Conservation (phyloP, 192 early-diverging fungal genomes). For the Coemansia sp. region DNA sequence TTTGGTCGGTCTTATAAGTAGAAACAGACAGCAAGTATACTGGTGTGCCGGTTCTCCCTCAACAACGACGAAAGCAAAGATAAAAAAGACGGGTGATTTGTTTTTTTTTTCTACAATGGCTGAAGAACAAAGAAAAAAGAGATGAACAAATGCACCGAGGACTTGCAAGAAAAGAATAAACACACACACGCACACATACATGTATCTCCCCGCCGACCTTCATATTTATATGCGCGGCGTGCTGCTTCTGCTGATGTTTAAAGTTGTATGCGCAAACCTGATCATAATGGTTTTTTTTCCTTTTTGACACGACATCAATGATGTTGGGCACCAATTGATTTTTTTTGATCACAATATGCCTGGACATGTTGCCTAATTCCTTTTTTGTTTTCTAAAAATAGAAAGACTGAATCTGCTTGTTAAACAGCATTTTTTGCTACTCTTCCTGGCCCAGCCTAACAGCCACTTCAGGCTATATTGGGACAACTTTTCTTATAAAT, state of each 20-base stretch:
- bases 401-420: neutral
- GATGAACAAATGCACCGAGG: neutral
- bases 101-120: neutral
- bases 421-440: too few relatives aligned
- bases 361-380: neutral
- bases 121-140: neutral
- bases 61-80: neutral
- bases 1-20: neutral
- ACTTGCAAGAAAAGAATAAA: neutral
- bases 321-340: too few relatives aligned
- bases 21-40: neutral
- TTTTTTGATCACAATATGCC: neutral
- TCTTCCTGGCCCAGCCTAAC: neutral
- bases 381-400: neutral
- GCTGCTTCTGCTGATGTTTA: slow-evolving; percentile 4
- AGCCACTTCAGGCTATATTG: neutral
- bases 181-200: neutral
- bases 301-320: too few relatives aligned
- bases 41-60: neutral
- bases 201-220: neutral
- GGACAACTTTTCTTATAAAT: neutral
- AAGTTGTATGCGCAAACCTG: neutral
- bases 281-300: neutral
- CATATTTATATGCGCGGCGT: slow-evolving; percentile 9
- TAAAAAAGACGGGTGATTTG: neutral